Evolutionary conservation across 2,329 filamentous ascomycete species (phyloP), one percentile per base, ranked within the genome.

Genomic region (Pseudocercospora musae): DNA sequence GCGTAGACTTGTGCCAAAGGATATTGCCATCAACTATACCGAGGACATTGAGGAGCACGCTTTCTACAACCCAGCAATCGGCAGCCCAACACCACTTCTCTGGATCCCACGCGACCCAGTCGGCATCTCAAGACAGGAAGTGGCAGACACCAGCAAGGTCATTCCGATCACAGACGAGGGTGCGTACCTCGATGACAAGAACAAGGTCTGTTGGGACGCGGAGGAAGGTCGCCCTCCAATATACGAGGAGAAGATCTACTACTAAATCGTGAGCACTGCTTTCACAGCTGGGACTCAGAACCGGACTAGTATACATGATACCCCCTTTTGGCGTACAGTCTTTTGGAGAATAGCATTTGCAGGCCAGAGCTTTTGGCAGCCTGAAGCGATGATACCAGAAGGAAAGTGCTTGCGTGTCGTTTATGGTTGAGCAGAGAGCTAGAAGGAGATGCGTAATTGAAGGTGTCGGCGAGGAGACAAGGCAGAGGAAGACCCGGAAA

Each of bases 81-180:
- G 76, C 23, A 81, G 85, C 64, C 68, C 82, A 68, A 77, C 84
- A 1, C 90, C 90, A 1, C 78, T 91, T 29, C 80, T 96, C n/a
- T 96, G 92, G 92, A 90, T 96, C 59, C 91, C 92, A 0, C 82
- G 85, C 62, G 92, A 96, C 71, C 78, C 83, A 1, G 84, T 87
- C 23, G 90, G 91, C 9, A 85, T 96, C 46, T 91, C 87, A 58
- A 82, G 82, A 70, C 90, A 96, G 73, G 92, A 96, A 76, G 82
- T 95, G 58, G 81, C 81, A 11, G 89, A 95, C 70, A 90, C 89
- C 0, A 81, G 81, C 68, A 85, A 84, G 70, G 84, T 90, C 31
- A 90, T 92, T 29, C 85, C 88, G 1, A 94, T 96, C 66, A 93
- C 90, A 0, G 92, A 96, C 68, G 89, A 91, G 68, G 89, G 88